phyloP scores from a whole-genome alignment of 1,139 yeast species.

The Meyerozyma elateridarum region DNA sequence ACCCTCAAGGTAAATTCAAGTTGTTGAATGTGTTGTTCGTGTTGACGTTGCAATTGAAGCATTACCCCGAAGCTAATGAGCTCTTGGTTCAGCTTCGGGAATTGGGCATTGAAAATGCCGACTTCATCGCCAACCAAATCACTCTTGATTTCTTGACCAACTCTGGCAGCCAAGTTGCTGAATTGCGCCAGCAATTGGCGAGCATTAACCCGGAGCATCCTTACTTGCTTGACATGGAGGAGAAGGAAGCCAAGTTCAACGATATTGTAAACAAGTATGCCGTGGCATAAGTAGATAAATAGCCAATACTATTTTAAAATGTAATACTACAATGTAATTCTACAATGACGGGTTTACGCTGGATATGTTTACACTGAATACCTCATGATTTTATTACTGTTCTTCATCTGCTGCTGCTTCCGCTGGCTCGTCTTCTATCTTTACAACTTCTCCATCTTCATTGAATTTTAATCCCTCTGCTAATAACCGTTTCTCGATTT shows the following conservation, averaged over 20 bases:
- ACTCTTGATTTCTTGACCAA: slow-evolving; percentile 49
- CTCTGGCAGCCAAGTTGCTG: slow-evolving; percentile 36
- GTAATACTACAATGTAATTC: too few relatives aligned
- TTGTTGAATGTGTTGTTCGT: slow-evolving; percentile 36
- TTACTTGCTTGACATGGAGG: slow-evolving; percentile 44
- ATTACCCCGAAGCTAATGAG: slow-evolving; percentile 44
- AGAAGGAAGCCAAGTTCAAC: slow-evolving; percentile 52
- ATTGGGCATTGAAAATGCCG: slow-evolving; percentile 34
- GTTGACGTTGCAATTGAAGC: slow-evolving; percentile 42
- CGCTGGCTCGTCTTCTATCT: slow-evolving; percentile 13
- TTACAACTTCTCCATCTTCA: slow-evolving; percentile 40
- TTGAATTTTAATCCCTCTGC: slow-evolving; percentile 47
- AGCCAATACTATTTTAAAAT: too few relatives aligned
- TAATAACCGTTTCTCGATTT: slow-evolving; percentile 71
- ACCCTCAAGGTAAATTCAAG: slow-evolving; percentile 32
- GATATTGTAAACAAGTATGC: slow-evolving; percentile 53
- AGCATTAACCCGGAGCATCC: slow-evolving; percentile 46
- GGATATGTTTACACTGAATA: too few relatives aligned
- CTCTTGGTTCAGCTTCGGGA: slow-evolving; percentile 40
- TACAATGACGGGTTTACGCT: too few relatives aligned
- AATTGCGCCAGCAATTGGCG: slow-evolving; percentile 37
- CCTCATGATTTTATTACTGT: slow-evolving; percentile 5
- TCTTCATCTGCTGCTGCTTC: not conserved
- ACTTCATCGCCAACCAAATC: slow-evolving; percentile 55
- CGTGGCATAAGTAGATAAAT: too few relatives aligned